Conservation (phyloP, 139 green algal species). For the Gonium pectorale region DNA sequence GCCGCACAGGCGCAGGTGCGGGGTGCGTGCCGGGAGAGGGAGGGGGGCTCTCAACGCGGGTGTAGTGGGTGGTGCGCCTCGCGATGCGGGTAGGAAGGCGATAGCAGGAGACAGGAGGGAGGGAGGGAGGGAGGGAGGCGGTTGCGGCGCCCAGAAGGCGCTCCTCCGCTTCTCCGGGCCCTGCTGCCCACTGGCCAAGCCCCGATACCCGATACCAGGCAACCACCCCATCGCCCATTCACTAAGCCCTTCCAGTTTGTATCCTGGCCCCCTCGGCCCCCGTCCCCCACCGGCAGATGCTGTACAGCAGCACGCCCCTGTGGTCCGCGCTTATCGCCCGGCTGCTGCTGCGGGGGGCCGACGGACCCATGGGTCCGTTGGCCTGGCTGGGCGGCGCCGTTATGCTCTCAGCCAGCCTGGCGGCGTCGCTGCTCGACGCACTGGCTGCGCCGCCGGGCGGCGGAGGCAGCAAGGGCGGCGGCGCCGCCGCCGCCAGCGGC, state of each 20-base stretch:
- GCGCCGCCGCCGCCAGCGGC: neutral
- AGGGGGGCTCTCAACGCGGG: too few species aligned
- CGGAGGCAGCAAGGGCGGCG: neutral
- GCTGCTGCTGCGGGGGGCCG: constrained; percentile 3
- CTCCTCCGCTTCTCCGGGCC: too few species aligned
- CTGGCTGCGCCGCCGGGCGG: neutral
- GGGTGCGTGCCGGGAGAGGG: too few species aligned
- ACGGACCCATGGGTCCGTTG: neutral
- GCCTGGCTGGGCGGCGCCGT: constrained; percentile 23
- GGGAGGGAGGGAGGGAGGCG: too few species aligned
- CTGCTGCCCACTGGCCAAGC: too few species aligned
- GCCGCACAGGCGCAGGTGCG: constrained; percentile 34
- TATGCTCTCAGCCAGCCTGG: constrained; percentile 3
- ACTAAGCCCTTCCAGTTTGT: neutral
- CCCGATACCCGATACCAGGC: too few species aligned
- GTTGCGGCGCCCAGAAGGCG: too few species aligned
- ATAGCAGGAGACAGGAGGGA: too few species aligned
- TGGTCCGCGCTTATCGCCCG: constrained; percentile 11
- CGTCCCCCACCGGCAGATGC: neutral
- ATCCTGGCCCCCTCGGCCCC: neutral
- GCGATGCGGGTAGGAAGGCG: too few species aligned
- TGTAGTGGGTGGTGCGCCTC: too few species aligned
- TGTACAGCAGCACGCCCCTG: constrained; percentile 30
- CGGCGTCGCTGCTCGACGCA: neutral
- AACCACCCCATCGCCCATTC: too few species aligned